Percentiles rank a stretch among this genome's conserved stretches.
These are phyloP conservation scores for Paraphaeosphaeria minitans DNA, from an alignment of 2,329 filamentous ascomycete genomes.

Conservation along the genomic window DNA sequence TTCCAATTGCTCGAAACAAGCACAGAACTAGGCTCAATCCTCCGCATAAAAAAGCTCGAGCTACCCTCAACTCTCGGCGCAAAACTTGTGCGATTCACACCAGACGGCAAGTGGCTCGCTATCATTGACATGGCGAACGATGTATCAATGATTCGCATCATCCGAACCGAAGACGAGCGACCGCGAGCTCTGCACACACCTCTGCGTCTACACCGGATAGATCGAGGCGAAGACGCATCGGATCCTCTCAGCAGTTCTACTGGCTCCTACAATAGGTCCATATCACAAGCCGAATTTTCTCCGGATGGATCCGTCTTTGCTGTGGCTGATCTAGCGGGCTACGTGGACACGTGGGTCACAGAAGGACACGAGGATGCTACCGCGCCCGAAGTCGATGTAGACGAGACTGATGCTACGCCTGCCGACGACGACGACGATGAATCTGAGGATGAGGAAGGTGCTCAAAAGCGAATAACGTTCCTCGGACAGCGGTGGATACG, in stretches of 20 bases:
- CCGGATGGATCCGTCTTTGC: conserved; percentile 79
- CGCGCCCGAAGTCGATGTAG: conserved; percentile 48
- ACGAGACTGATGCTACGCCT: conserved; percentile 36
- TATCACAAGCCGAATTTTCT: conserved; percentile 78
- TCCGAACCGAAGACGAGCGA: conserved; percentile 49
- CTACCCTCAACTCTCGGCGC: conserved; percentile 70
- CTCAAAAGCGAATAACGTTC: conserved; percentile 55
- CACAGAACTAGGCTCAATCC: conserved; percentile 59
- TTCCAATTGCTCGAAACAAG: conserved; percentile 69
- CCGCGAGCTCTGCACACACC: conserved; percentile 46
- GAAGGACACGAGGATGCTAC: conserved; percentile 60
- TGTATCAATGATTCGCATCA: conserved; percentile 55
- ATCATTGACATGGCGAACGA: conserved; percentile 55
- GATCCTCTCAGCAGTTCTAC: conserved; percentile 65
- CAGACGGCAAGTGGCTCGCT: conserved; percentile 71
- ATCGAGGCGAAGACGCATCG: conserved; percentile 31
- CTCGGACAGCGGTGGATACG: conserved; percentile 72
- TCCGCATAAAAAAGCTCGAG: conserved; percentile 74
- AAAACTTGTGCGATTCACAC: conserved; percentile 70
- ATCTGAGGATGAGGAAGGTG: conserved; percentile 53
- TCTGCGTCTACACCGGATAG: conserved; percentile 47
- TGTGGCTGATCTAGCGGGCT: conserved; percentile 80
- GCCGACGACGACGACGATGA: conserved; percentile 41
- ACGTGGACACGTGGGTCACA: conserved; percentile 84
- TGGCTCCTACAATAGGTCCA: conserved; percentile 75